A percentile compares a stretch with the other conserved stretches of the same genome.
Conservation (phyloP, 495 filamentous ascomycete genomes). For the Sphaerosporella brunnea region DNA sequence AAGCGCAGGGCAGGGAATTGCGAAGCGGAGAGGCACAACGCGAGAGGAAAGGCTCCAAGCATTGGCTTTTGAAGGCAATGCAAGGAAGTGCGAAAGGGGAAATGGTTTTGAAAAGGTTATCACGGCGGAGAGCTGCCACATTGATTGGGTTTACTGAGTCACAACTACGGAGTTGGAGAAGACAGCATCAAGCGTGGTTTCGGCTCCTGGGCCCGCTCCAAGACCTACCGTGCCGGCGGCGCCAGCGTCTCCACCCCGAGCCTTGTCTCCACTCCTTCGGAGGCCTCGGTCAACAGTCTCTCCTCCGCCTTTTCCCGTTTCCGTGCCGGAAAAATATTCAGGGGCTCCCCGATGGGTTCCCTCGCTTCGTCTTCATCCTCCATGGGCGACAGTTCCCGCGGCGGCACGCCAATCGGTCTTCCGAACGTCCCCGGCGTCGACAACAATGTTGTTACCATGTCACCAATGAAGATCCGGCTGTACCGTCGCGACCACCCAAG, state of each 20-base stretch:
- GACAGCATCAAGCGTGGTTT: conserved; percentile 25
- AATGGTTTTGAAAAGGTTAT: too few species aligned
- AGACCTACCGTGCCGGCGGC: conserved; percentile 22
- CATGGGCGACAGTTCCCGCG: conserved; percentile 17
- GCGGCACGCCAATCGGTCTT: conserved; percentile 11
- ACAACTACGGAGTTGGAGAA: too few species aligned
- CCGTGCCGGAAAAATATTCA: conserved; percentile 18
- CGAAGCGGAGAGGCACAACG: too few species aligned
- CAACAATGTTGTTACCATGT: conserved; percentile 5
- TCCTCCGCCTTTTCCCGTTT: conserved; percentile 30
- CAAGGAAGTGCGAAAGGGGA: too few species aligned
- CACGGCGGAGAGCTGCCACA: too few species aligned
- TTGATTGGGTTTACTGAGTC: too few species aligned
- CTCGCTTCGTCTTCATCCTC: conserved; percentile 16
- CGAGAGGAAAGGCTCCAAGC: too few species aligned
- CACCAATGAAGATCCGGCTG: conserved; percentile 52
- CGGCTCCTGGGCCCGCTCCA: conserved; percentile 21
- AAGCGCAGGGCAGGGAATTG: too few species aligned
- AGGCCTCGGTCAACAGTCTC: conserved; percentile 45
- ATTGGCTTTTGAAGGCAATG: too few species aligned
- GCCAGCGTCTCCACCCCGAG: conserved; percentile 16
- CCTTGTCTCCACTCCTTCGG: conserved; percentile 32
- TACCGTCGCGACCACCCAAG: conserved; percentile 58
- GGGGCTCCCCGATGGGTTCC: conserved; percentile 18
- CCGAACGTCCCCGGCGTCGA: conserved; percentile 2